Conservation (phyloP, 345 rosid genomes). For the Rhizophora mangle region DNA sequence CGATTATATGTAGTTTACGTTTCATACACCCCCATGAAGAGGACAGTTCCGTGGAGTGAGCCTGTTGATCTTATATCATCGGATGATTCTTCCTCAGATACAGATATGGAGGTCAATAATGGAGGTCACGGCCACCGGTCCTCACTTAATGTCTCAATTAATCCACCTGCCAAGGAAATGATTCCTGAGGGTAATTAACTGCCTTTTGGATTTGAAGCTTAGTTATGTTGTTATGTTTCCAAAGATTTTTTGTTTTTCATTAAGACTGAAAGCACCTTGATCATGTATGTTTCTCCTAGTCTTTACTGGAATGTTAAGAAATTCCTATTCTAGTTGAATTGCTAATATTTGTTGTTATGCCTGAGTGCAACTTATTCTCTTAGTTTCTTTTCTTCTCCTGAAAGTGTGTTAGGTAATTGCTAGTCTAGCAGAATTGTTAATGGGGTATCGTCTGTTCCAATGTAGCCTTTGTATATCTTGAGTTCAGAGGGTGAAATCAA, state of each 20-base stretch:
- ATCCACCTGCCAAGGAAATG: constrained; percentile 26
- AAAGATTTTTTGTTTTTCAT: neutral
- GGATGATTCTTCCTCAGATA: constrained; percentile 53
- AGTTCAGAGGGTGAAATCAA: too few relatives aligned
- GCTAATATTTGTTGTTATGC: neutral
- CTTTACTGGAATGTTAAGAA: neutral
- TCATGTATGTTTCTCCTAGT: neutral
- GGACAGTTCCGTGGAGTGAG: constrained; percentile 47
- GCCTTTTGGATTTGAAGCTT: neutral
- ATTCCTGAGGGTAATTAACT: constrained; percentile 44
- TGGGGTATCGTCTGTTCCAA: too few relatives aligned
- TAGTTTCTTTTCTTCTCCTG: too few relatives aligned
- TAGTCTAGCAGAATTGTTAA: too few relatives aligned
- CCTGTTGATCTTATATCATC: constrained; percentile 54
- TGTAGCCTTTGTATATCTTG: neutral
- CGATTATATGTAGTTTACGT: constrained; percentile 2
- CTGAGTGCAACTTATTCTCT: neutral
- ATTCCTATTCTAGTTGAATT: neutral
- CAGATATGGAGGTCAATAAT: constrained; percentile 35
- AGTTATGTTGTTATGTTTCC: neutral
- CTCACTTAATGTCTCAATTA: constrained; percentile 6
- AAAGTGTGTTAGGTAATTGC: too few relatives aligned
- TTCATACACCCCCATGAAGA: constrained; percentile 37
- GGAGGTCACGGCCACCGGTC: constrained; percentile 20
- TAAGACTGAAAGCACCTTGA: neutral